Evolutionary conservation across 1,284 basidiomycete species (phyloP), one percentile per base, ranked within the genome.

Genomic region (Trichosporon sp.): DNA sequence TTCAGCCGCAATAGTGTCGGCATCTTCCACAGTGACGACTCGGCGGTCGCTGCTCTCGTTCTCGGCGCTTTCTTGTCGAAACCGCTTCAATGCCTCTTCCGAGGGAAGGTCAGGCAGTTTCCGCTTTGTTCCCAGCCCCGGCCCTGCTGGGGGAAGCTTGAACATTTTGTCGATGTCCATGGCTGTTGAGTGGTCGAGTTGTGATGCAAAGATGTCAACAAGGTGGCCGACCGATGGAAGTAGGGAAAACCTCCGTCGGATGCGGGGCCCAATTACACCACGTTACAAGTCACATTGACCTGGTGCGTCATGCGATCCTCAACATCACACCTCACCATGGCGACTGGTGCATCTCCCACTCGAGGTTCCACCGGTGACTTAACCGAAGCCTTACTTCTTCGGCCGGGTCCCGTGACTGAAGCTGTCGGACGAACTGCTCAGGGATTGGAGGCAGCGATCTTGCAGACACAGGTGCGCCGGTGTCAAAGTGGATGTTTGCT

Each of bases 41-140:
- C 14, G 14, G 43, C 43, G 8, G 43, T 46, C 43, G 16, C 40
- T 1, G 56, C 63, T 19, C 4, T 46, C 37, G 40, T 46, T 32
- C 1, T 2, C 12, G n/a, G 14, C 37, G 1, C 7, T n/a, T 3
- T 68, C 65, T 2, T 61, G 63, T 32, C 70, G 66, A n/a, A 74
- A 74, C 4, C 71, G 59, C 66, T 74, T 74, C 19, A 74, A 35
- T 1, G 59, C 68, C 2, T 74, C 70, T 46, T 63, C 89, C 0
- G 90, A 90, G 14, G 92, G 93, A 71, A 90, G 89, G 79, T 92
- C 91, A n/a, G 91, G 89, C 83, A 94, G 87, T 78, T 90, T 92
- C 70, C 93, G 86, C 84, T 95, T 95, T 74, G 87, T 88, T 43
- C 88, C 87, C 21, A 88, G 86, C 2, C 78, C 64, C 56, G 71